Base-by-base conservation (phyloP, 768 basidiomycete species). In the Russula compacta region DNA sequence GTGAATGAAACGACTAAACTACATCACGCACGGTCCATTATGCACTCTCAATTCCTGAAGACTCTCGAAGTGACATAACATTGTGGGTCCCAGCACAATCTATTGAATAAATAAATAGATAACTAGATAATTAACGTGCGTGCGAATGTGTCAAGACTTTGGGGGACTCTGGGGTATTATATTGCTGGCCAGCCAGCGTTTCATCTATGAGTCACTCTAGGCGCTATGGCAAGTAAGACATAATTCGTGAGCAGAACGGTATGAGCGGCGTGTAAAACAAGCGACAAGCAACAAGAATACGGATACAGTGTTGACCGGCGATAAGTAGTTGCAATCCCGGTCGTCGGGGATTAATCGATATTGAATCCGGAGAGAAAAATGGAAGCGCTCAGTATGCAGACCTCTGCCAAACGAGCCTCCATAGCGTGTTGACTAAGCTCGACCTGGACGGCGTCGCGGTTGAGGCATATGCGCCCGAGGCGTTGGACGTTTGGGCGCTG, bases 371-470 rank as follows among this genome's bases (percentile, higher is more conserved):
- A 66, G 6, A 67, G 63, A 47, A 67, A 67, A 15, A 67, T 29
- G 15, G 66, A 67, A 36, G 65, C 62, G 32, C 58, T 42, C 9
- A 67, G 47, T n/a, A 67, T 57, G 52, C 60, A 64, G 39, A 64
- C 59, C 17, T 67, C 67, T 0, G 40, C 58, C 12, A 67, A 38
- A 12, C 58, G 60, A 9, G 60, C 60, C 29, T 64, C 60, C 43
- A 67, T 58, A 8, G 63, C 67, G 8, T 48, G 56, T n/a, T 40
- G 58, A 15, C 63, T 61, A 46, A 67, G 36, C 42, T 67, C 66
- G 8, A 67, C 44, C 9, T 53, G 39, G 47, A 64, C 64, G 14
- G 56, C 65, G 6, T 66, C 56, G 4, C 51, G 52, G n/a, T 15
- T 47, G n/a, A 38, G 56, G 35, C 49, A 51, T 11, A 66, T 49